Percentiles rank a stretch among this genome's conserved stretches.
These are phyloP conservation scores for Dactylellina sp. DNA, from an alignment of 2,329 filamentous ascomycete genomes.

Conservation along the genomic window DNA sequence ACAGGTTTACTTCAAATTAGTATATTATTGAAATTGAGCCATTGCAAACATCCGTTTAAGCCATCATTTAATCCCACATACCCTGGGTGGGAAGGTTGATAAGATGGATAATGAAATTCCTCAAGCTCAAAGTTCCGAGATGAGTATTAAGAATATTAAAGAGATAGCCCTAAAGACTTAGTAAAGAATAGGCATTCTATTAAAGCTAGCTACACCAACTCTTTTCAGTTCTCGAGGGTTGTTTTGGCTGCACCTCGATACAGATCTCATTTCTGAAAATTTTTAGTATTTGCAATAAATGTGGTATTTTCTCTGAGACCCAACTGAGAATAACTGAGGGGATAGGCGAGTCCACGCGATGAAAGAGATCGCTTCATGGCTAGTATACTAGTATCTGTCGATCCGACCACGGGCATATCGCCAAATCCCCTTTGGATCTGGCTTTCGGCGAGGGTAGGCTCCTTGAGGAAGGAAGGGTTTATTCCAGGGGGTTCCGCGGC, in stretches of 20 bases:
- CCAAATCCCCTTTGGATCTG: not conserved
- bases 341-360: conserved; percentile 6
- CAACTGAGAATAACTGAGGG: not conserved
- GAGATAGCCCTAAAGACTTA: too few relatives aligned
- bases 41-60: conserved; percentile 1
- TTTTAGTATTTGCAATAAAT: too few relatives aligned
- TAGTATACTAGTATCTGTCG: conserved; percentile 9
- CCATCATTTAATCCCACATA: too few relatives aligned
- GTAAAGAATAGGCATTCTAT: too few relatives aligned
- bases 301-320: not conserved
- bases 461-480: not conserved
- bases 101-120: too few relatives aligned
- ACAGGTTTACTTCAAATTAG: conserved; percentile 1
- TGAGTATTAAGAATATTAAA: too few relatives aligned
- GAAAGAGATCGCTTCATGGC: not conserved
- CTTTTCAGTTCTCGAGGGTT: too few relatives aligned
- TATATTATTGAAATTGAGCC: not conserved
- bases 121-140: too few relatives aligned
- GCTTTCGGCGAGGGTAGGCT: not conserved
- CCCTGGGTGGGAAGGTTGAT: too few relatives aligned
- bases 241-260: too few relatives aligned
- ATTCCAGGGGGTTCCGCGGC: not conserved
- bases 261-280: too few relatives aligned
- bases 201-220: too few relatives aligned
- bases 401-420: not conserved